phyloP scores from a whole-genome alignment of 192 early-diverging fungal species.

The Backusella australiensis region DNA sequence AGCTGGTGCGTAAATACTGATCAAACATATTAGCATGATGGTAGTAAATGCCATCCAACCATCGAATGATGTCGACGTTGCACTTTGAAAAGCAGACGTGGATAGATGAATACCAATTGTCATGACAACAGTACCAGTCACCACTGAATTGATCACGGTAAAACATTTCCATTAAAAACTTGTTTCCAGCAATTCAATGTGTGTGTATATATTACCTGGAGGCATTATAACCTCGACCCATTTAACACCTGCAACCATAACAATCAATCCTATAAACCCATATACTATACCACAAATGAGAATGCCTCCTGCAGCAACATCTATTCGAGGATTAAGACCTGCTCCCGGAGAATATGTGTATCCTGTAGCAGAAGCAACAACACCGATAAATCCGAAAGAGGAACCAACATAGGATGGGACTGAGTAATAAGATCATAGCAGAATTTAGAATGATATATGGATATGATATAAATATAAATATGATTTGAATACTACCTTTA shows the following conservation, averaged over 20 bases:
- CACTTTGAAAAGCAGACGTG: constrained; percentile 39
- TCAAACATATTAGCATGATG: constrained; percentile 39
- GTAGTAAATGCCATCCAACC: constrained; percentile 51
- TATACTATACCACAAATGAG: constrained; percentile 49
- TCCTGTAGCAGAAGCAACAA: constrained; percentile 46
- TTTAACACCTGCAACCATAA: constrained; percentile 39
- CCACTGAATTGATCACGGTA: constrained; percentile 18
- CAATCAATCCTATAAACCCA: constrained; percentile 34
- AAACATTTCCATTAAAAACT: neutral
- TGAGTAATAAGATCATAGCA: neutral
- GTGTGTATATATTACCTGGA: constrained; percentile 24
- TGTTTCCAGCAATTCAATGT: neutral
- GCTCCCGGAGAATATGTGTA: constrained; percentile 34
- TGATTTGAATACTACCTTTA: constrained; percentile 2
- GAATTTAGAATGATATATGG: neutral
- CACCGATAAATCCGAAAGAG: constrained; percentile 52
- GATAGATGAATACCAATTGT: constrained; percentile 52
- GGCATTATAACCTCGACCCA: constrained; percentile 52
- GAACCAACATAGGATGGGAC: constrained; percentile 57
- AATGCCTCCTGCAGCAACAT: constrained; percentile 50
- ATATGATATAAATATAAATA: neutral
- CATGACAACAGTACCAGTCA: constrained; percentile 55
- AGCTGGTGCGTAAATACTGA: constrained; percentile 45
- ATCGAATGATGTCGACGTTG: constrained; percentile 35
- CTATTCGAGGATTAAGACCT: constrained; percentile 41